Evolutionary conservation across 345 rosid species (phyloP).

Genomic region (Aquilaria malaccensis): DNA sequence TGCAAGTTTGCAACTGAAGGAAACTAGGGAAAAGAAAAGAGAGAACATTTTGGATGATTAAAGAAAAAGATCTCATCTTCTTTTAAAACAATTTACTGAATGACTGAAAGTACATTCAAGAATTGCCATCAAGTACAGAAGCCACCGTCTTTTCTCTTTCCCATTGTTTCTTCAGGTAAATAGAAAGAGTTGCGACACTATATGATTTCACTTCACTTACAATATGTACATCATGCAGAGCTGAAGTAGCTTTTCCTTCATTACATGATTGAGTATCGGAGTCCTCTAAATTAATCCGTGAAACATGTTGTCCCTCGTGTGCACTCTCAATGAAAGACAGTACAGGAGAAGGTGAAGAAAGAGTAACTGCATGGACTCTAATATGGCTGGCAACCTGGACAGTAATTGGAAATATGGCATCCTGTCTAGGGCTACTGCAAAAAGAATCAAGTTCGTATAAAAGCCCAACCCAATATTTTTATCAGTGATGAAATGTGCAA

Average conservation of each 20-base stretch:
- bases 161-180: too few relatives aligned
- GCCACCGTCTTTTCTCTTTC: too few relatives aligned
- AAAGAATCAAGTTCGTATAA: slow-evolving; percentile 7
- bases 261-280: slow-evolving; percentile 20
- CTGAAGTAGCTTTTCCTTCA: slow-evolving; percentile 24
- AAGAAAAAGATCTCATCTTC: too few relatives aligned
- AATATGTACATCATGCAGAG: slow-evolving; percentile 63
- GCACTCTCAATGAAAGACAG: slow-evolving; percentile 47
- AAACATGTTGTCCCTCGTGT: slow-evolving; percentile 38
- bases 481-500: neutral
- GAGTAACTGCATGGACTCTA: slow-evolving; percentile 40
- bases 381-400: slow-evolving; percentile 11
- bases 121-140: too few relatives aligned
- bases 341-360: slow-evolving; percentile 53
- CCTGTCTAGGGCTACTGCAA: slow-evolving; percentile 3
- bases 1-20: too few relatives aligned
- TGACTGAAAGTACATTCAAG: too few relatives aligned
- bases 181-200: too few relatives aligned
- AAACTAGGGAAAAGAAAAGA: too few relatives aligned
- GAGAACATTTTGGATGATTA: too few relatives aligned
- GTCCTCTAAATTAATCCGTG: slow-evolving; percentile 32
- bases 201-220: slow-evolving; percentile 29
- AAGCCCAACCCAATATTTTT: slow-evolving; percentile 12
- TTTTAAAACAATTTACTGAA: too few relatives aligned
- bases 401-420: slow-evolving; percentile 12